These are phyloP conservation scores for Trichoderma sp. DNA, from an alignment of 2,329 filamentous ascomycete species.

Conservation along the genomic window DNA sequence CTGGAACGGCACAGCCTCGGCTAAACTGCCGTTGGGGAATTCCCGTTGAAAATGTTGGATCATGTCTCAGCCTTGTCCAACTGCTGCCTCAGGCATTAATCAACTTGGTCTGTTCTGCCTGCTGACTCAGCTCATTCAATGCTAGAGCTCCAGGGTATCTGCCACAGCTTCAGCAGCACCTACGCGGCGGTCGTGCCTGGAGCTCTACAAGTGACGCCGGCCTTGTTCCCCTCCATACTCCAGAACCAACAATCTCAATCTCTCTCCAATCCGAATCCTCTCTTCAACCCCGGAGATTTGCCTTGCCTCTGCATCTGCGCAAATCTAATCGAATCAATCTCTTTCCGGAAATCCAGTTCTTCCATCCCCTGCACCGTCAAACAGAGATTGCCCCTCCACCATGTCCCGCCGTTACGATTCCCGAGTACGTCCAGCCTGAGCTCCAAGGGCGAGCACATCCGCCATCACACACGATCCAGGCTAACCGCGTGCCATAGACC, in stretches of 20 bases:
- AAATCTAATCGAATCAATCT: background rate
- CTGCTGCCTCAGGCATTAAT: constrained; percentile 30
- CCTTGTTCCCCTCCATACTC: constrained; percentile 3
- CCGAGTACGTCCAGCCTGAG: constrained; percentile 62
- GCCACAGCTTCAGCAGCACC: constrained; percentile 16
- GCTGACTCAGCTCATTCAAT: background rate
- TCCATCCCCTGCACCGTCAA: background rate
- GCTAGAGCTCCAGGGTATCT: constrained; percentile 20
- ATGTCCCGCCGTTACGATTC: constrained; percentile 99
- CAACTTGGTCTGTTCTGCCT: background rate
- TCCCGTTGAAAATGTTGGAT: no score
- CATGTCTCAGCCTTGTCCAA: constrained; percentile 10
- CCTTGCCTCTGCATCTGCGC: background rate
- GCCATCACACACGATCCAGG: background rate
- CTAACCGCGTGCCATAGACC: constrained; percentile 58
- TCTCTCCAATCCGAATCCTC: background rate
- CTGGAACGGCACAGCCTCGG: background rate
- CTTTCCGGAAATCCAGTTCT: background rate
- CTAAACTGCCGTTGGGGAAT: background rate
- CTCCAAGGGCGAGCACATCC: background rate
- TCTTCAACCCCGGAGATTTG: background rate
- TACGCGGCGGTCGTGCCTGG: constrained; percentile 47
- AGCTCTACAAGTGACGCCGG: constrained; percentile 37
- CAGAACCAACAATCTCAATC: background rate
- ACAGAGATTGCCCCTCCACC: constrained; percentile 36